Base-by-base conservation (phyloP, 257 asterid genomes). In the Solanum sejunctum region DNA sequence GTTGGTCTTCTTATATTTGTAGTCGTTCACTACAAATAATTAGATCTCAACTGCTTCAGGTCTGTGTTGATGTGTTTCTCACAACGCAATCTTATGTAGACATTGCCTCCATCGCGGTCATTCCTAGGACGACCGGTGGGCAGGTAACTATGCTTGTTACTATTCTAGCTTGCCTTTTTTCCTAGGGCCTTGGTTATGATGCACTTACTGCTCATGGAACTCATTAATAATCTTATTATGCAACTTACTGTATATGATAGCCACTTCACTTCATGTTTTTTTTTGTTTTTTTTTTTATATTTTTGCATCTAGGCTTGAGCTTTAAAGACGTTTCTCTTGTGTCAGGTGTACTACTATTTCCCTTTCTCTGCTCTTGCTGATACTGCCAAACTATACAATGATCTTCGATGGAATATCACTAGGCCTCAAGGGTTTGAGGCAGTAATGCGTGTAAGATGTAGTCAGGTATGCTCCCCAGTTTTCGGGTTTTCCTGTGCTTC, bases 341-440 rank as follows among this genome's bases (percentile, higher is more conserved):
- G 71, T 32, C 88, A 97, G 99, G 96, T 97, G 86, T 97, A 95
- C 79, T 95, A 94, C 87, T 97, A 97, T 87, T 88, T 95, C 88
- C 99, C 99, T 63, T 95, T 97, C 87, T 97, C 99, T 81, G 99
- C 98, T 84, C 90, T 93, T 84, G 93, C 99, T 83, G 99, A 97
- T 91, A 86, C 98, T 69, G 91, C 99, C 84, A 97, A 97, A 91
- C 98, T 97, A 61, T 92, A 91, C 91, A 97, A 97, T 89, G 99
- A 97, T 91, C 98, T 97, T 54, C 98, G 99, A 70, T 97, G 99
- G 99, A 97, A 95, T 86, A 95, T 97, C 86, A 92, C 95, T 12
- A 94, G 99, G 90, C 98, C 98, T 21, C 99, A 97, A 91, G 99
- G 99, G 73, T 93, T 94, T 88, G 99, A 97, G 91, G 98, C 99